Evolutionary conservation across 140 eudicot species (phyloP), one percentile per base, ranked within the genome.

Genomic region (Erigeron philadelphicus): DNA sequence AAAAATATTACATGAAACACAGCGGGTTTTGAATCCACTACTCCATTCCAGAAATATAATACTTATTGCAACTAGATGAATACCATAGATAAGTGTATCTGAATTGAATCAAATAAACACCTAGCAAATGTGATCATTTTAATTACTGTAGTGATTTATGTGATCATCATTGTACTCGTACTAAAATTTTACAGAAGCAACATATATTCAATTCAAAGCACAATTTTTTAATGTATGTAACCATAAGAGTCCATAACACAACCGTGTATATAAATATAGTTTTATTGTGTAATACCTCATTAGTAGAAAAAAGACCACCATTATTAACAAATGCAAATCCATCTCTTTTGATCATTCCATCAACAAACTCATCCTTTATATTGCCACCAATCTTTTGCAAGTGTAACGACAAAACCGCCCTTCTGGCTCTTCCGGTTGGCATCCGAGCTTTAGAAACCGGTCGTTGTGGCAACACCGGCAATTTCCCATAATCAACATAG

Each of bases 401-500:
- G 44, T 76, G 79, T n/a, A 66, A 55, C 48, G 86, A 62, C 80
- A 73, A 65, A 43, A 76, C 4, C 35, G 71, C 70, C 75, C 80
- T 81, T 72, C 86, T 79, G 7, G 75, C 58, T 67, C 79, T 64
- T 11, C 79, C 64, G 31, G 80, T 81, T 2, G 94, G 90, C 61
- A 78, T 52, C 38, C 95, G 85, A 50, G 89, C 92, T 76, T 71
- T 85, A 8, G 87, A 80, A 1, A 78, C 72, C 2, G 96, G 96
- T 8, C 96, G 84, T 60, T 56, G 78, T 0, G 96, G 96, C 75
- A 88, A 66, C 44, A 80, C 72, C 0, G 96, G 96, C 21, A 81
- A 81, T 23, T 57, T 65, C 58, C 77, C 94, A 8, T 66, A 43
- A 73, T 71, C 67, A 17, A 49, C 21, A 15, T 72, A 57, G 57